phyloP scores from a whole-genome alignment of 176 grass and related monocot genomes.

The Oryza rufipogon region DNA sequence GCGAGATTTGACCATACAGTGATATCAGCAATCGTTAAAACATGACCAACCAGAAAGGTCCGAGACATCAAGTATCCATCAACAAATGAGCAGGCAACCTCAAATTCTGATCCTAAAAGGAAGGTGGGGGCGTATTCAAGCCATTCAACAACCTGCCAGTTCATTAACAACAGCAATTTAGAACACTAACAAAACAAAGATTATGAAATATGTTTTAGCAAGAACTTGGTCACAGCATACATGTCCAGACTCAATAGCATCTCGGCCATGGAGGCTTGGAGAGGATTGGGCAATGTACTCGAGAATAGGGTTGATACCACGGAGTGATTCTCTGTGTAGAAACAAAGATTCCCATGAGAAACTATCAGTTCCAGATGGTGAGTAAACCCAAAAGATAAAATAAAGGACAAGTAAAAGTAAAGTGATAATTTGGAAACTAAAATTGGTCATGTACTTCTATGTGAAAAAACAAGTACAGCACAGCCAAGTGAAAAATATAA shows the following conservation, averaged over 20 bases:
- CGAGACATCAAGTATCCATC: conserved; percentile 47
- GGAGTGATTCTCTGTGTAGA: conserved; percentile 50
- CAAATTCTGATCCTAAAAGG: conserved; percentile 69
- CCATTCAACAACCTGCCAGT: conserved; percentile 72
- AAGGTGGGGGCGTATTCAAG: conserved; percentile 66
- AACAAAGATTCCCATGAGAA: conserved; percentile 12
- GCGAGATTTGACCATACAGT: conserved; percentile 71
- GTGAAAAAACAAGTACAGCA: neutral
- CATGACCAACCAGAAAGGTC: conserved; percentile 63
- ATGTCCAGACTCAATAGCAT: conserved; percentile 60
- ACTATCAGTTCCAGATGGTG: neutral
- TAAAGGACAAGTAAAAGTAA: neutral
- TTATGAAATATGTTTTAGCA: neutral
- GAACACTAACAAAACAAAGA: neutral
- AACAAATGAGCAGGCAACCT: conserved; percentile 57
- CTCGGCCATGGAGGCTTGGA: conserved; percentile 55
- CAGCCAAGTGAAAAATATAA: conserved; percentile 11
- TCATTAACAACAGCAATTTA: conserved; percentile 13
- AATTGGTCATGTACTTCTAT: neutral
- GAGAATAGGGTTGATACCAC: conserved; percentile 65
- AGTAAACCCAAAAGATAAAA: conserved; percentile 18
- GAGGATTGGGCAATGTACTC: conserved; percentile 53
- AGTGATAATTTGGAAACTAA: conserved; percentile 4
- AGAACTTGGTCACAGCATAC: conserved; percentile 37
- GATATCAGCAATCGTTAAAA: conserved; percentile 69